A percentile compares a stretch with the other conserved stretches of the same genome.
These are phyloP conservation scores for Beverwykella pulmonaria DNA, from an alignment of 495 filamentous ascomycete species.

Conservation along the genomic window DNA sequence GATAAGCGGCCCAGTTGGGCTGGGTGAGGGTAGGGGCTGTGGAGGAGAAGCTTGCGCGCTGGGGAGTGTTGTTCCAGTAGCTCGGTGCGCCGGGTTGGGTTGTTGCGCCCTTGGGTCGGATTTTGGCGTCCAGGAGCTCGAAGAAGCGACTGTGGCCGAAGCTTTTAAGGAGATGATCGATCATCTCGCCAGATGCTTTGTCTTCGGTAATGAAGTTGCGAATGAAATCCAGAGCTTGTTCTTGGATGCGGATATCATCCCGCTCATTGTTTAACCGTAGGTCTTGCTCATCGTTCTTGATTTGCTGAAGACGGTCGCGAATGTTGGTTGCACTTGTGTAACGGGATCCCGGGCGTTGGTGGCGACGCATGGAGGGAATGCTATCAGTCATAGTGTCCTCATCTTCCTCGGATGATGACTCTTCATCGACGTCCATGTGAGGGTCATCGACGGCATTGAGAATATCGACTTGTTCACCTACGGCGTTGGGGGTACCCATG, in stretches of 20 bases:
- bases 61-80: conserved; percentile 15
- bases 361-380: conserved; percentile 47
- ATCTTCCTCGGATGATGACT: conserved; percentile 40
- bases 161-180: conserved; percentile 75
- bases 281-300: conserved; percentile 61
- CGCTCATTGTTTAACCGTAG: conserved; percentile 62
- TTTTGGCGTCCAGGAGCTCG: conserved; percentile 71
- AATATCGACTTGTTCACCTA: conserved; percentile 65
- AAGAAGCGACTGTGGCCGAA: conserved; percentile 78
- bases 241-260: conserved; percentile 83
- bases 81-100: background rate
- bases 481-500: conserved; percentile 67
- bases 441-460: conserved; percentile 61
- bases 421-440: conserved; percentile 43
- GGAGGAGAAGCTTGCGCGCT: background rate
- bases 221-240: conserved; percentile 84
- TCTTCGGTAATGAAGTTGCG: conserved; percentile 81
- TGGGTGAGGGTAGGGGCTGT: conserved; percentile 5
- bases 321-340: conserved; percentile 29
- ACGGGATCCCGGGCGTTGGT: conserved; percentile 47
- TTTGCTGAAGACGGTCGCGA: conserved; percentile 50
- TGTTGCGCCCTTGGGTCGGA: conserved; percentile 45
- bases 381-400: conserved; percentile 61
- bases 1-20: conserved; percentile 24
- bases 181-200: conserved; percentile 69